Evolutionary conservation across 2,329 filamentous ascomycete genomes (phyloP).

Genomic region (Penicillium sp.): DNA sequence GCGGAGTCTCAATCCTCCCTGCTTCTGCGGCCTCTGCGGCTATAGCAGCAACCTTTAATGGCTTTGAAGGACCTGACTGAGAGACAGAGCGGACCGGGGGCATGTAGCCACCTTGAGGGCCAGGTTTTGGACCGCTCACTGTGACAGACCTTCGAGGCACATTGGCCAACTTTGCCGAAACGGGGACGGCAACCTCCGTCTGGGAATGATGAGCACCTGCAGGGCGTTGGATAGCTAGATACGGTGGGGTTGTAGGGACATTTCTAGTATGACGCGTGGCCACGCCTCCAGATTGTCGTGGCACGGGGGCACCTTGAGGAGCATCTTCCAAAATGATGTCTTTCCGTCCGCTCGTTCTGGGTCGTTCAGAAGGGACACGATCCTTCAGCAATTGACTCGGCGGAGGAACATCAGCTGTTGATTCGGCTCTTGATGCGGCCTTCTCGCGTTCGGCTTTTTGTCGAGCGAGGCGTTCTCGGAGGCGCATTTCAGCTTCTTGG

Average conservation of each 20-base stretch:
- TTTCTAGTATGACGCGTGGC: slow-evolving; percentile 17
- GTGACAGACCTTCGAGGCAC: slow-evolving; percentile 29
- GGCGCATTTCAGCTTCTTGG: slow-evolving; percentile 73
- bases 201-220: slow-evolving; percentile 23
- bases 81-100: slow-evolving; percentile 16
- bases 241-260: slow-evolving; percentile 21
- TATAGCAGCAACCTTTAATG: slow-evolving; percentile 1
- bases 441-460: slow-evolving; percentile 26
- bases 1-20: slow-evolving; percentile 13
- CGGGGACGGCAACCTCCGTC: slow-evolving; percentile 9
- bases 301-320: slow-evolving; percentile 4
- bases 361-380: slow-evolving; percentile 1
- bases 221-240: slow-evolving; percentile 14
- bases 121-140: slow-evolving; percentile 17
- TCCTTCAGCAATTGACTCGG: slow-evolving; percentile 10
- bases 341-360: slow-evolving; percentile 2
- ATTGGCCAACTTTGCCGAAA: slow-evolving; percentile 18
- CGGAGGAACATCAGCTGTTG: background rate
- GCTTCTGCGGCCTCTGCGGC: slow-evolving; percentile 1
- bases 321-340: background rate
- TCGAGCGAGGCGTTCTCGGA: slow-evolving; percentile 55
- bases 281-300: slow-evolving; percentile 11
- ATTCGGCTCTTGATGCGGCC: slow-evolving; percentile 10
- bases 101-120: background rate
- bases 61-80: slow-evolving; percentile 7